A percentile compares a stretch with the other conserved stretches of the same genome.
Conservation (phyloP, 805 yeast species). For the Candida maesae region DNA sequence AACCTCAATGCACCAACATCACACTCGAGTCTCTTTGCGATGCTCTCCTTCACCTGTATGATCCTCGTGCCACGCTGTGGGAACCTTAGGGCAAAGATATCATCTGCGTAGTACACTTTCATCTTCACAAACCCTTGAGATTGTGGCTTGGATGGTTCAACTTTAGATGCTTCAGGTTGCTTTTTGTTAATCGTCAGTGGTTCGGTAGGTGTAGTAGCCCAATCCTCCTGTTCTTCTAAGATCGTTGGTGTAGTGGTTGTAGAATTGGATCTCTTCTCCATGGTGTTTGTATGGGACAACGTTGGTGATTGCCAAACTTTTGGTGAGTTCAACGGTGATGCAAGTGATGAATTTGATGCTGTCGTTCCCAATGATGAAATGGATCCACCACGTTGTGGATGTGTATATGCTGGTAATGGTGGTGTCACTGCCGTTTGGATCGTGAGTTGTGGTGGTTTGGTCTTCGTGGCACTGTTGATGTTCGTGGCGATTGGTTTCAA, state of each 20-base stretch:
- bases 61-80: conserved; percentile 5
- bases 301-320: conserved; percentile 25
- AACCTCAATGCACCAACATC: conserved; percentile 14
- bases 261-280: conserved; percentile 10
- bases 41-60: conserved; percentile 14
- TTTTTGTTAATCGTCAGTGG: conserved; percentile 5
- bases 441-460: conserved; percentile 19
- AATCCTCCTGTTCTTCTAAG: conserved; percentile 12
- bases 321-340: conserved; percentile 13
- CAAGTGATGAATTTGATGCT: not conserved
- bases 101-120: conserved; percentile 23
- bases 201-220: conserved; percentile 15
- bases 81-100: conserved; percentile 26
- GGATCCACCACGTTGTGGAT: not conserved
- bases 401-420: conserved; percentile 22
- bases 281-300: conserved; percentile 2
- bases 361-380: conserved; percentile 2
- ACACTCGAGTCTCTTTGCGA: conserved; percentile 25
- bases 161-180: no score
- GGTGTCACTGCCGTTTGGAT: conserved; percentile 25
- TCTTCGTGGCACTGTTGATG: not conserved
- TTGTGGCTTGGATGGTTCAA: no score
- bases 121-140: conserved; percentile 15
- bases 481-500: conserved; percentile 22
- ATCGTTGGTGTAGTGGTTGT: conserved; percentile 11